Evolutionary conservation across 2,329 filamentous ascomycete genomes (phyloP).

Genomic region (Venturia pyrina): DNA sequence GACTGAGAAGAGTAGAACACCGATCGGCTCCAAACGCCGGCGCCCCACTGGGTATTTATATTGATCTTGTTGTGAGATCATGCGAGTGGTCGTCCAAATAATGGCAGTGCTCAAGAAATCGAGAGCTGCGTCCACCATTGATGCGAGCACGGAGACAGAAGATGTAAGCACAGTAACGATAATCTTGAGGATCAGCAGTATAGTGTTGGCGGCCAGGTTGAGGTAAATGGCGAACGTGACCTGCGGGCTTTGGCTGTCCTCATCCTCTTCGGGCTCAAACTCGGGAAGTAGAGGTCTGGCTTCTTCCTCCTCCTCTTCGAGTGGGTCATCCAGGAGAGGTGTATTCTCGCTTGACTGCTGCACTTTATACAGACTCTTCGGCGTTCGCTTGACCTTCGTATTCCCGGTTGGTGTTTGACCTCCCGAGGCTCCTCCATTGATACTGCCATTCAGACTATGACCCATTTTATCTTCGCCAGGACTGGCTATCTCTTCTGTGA

Average conservation of each 20-base stretch:
- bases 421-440: slow-evolving; percentile 14
- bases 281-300: slow-evolving; percentile 50
- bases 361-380: slow-evolving; percentile 74
- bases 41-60: slow-evolving; percentile 72
- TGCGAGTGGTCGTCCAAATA: slow-evolving; percentile 65
- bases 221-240: slow-evolving; percentile 83
- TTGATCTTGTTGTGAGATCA: slow-evolving; percentile 64
- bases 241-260: slow-evolving; percentile 63
- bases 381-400: slow-evolving; percentile 62
- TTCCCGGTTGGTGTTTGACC: slow-evolving; percentile 15
- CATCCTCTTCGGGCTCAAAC: slow-evolving; percentile 57
- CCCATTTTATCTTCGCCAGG: slow-evolving; percentile 9
- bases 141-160: slow-evolving; percentile 72
- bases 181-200: slow-evolving; percentile 67
- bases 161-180: slow-evolving; percentile 67
- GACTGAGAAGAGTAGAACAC: slow-evolving; percentile 70
- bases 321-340: slow-evolving; percentile 46
- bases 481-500: slow-evolving; percentile 53
- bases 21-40: slow-evolving; percentile 65
- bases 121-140: slow-evolving; percentile 66
- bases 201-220: slow-evolving; percentile 68
- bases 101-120: slow-evolving; percentile 77
- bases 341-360: slow-evolving; percentile 43
- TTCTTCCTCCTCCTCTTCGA: slow-evolving; percentile 34
- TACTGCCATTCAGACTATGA: slow-evolving; percentile 13